These are phyloP conservation scores for Flaveria brownii DNA, from an alignment of 129 eudicot genomes.

Conservation along the genomic window DNA sequence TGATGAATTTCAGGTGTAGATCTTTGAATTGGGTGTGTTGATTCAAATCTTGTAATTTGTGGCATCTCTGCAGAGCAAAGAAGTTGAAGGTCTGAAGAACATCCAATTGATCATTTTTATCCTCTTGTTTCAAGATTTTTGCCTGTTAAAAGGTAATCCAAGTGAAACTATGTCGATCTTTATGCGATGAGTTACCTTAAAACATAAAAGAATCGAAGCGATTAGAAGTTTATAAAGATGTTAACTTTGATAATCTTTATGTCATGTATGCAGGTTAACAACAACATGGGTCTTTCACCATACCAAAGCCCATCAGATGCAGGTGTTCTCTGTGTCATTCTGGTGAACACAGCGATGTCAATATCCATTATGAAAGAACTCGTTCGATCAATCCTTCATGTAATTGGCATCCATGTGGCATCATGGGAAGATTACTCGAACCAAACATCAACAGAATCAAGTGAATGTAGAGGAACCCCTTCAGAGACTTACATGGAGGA, in stretches of 20 bases:
- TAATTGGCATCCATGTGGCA: slow-evolving; percentile 60
- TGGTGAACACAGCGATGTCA: slow-evolving; percentile 77
- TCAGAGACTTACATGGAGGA: slow-evolving; percentile 72
- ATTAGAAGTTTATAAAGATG: background rate
- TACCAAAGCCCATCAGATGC: slow-evolving; percentile 71
- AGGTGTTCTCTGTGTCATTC: slow-evolving; percentile 69
- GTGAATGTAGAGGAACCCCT: slow-evolving; percentile 47
- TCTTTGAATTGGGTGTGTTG: slow-evolving; percentile 8
- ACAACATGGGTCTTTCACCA: slow-evolving; percentile 73
- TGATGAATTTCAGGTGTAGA: slow-evolving; percentile 5
- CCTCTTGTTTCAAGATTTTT: slow-evolving; percentile 10
- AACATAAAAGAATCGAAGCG: background rate
- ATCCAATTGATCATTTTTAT: background rate
- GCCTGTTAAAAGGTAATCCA: background rate
- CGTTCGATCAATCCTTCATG: slow-evolving; percentile 60
- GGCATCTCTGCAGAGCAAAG: slow-evolving; percentile 6
- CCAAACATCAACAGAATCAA: slow-evolving; percentile 35
- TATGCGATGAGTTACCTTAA: background rate
- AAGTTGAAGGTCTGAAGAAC: background rate
- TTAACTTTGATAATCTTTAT: slow-evolving; percentile 11
- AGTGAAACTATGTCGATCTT: background rate
- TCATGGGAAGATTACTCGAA: slow-evolving; percentile 67
- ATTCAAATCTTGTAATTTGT: slow-evolving; percentile 4
- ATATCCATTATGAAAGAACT: slow-evolving; percentile 62
- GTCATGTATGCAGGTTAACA: slow-evolving; percentile 42